These are phyloP conservation scores for Trichoderma asperelloides DNA, from an alignment of 495 filamentous ascomycete genomes.

Conservation along the genomic window DNA sequence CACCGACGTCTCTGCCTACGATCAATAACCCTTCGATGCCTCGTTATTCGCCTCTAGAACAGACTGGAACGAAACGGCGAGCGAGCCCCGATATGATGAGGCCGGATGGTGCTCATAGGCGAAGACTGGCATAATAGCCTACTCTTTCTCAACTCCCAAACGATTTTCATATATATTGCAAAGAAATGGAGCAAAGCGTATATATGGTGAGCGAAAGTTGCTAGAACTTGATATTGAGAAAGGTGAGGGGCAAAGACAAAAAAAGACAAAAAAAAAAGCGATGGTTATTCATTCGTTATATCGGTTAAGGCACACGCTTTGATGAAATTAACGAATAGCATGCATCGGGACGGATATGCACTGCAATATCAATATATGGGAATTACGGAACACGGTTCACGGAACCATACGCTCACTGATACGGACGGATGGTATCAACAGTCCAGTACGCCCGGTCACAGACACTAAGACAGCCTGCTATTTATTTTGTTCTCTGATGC, in stretches of 20 bases:
- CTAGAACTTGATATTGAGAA: no score
- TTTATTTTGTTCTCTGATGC: constrained; percentile 7
- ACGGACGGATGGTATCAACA: constrained; percentile 5
- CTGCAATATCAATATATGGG: background rate
- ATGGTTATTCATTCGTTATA: background rate
- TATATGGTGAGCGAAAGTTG: background rate
- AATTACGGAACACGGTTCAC: background rate
- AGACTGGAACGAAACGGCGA: constrained; percentile 27
- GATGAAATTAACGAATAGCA: background rate
- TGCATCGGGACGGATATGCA: background rate
- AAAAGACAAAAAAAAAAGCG: background rate
- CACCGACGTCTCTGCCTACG: constrained; percentile 26
- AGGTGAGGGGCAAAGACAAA: background rate
- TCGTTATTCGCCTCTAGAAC: constrained; percentile 25
- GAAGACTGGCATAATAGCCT: background rate
- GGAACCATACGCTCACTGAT: background rate
- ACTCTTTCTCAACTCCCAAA: background rate
- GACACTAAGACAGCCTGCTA: constrained; percentile 3
- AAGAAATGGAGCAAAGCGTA: background rate
- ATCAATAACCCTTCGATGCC: constrained; percentile 33
- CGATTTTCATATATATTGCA: background rate
- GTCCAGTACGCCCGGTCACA: constrained; percentile 4
- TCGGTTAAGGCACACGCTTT: background rate
- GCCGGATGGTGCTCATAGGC: constrained; percentile 24
- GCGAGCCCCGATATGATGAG: constrained; percentile 31